These are phyloP conservation scores for Eudorina sp. DNA, from an alignment of 139 green algal species.

Conservation along the genomic window DNA sequence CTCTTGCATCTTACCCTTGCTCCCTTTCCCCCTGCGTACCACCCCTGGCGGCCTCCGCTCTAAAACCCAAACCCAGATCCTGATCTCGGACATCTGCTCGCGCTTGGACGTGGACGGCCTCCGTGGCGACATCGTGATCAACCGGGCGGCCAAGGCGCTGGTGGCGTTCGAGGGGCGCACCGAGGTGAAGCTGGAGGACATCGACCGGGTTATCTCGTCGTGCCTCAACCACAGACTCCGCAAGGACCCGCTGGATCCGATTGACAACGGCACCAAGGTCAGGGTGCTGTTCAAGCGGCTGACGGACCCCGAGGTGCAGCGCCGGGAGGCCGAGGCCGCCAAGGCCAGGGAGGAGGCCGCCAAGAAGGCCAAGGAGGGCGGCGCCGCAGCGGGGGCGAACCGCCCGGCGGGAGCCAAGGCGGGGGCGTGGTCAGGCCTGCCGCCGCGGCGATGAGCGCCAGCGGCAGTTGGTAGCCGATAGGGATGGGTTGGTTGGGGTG, in stretches of 20 bases:
- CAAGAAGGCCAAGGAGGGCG: conserved; percentile 63
- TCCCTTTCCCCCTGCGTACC: too few relatives aligned
- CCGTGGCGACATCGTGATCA: conserved; percentile 92
- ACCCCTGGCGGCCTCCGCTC: too few relatives aligned
- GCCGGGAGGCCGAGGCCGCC: conserved; percentile 61
- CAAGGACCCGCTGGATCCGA: conserved; percentile 93
- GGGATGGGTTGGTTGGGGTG: too few relatives aligned
- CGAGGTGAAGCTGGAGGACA: conserved; percentile 82
- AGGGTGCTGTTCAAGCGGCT: conserved; percentile 75
- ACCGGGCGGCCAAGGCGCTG: conserved; percentile 85
- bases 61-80: too few relatives aligned
- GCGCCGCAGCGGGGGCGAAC: conserved; percentile 38
- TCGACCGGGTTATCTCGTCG: conserved; percentile 81
- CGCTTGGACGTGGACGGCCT: conserved; percentile 93
- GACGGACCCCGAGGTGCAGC: conserved; percentile 70
- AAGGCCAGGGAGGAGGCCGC: conserved; percentile 63
- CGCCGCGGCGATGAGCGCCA: neutral
- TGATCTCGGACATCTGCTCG: conserved; percentile 93
- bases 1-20: too few relatives aligned
- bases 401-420: conserved; percentile 74
- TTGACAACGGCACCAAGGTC: conserved; percentile 93
- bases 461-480: too few relatives aligned
- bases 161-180: conserved; percentile 84
- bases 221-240: conserved; percentile 93
- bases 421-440: conserved; percentile 75